phyloP scores from a whole-genome alignment of 805 yeast genomes.

The Ogataea polymorpha region DNA sequence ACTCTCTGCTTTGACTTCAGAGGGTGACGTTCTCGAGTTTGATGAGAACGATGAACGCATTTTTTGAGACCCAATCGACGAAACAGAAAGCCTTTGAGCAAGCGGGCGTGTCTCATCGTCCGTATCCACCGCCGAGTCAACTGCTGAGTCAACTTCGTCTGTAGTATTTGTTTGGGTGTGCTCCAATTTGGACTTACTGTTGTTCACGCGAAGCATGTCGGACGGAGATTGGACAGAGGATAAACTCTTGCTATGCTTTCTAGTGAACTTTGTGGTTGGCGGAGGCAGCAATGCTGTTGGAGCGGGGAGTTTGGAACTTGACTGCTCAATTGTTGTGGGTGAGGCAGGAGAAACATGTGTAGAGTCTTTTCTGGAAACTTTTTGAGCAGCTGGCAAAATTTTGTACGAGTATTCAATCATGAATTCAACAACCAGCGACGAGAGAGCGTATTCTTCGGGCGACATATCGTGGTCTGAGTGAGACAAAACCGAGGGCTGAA shows the following conservation, averaged over 20 bases:
- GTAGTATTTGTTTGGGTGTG: constrained; percentile 12
- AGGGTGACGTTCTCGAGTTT: constrained; percentile 9
- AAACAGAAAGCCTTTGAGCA: constrained; percentile 7
- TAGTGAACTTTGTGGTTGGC: constrained; percentile 19
- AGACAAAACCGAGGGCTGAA: constrained; percentile 93
- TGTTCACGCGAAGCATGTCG: constrained; percentile 34
- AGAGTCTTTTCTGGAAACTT: constrained; percentile 9
- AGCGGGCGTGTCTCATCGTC: constrained; percentile 19
- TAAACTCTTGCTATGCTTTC: constrained; percentile 40
- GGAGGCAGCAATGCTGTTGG: constrained; percentile 9
- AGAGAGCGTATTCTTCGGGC: constrained; percentile 86
- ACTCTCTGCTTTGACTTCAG: constrained; percentile 7
- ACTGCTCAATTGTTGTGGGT: neutral
- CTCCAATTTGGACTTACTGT: constrained; percentile 10
- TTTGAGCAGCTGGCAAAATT: constrained; percentile 54
- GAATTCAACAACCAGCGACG: constrained; percentile 84
- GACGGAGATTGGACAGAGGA: constrained; percentile 45
- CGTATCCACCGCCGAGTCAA: constrained; percentile 24
- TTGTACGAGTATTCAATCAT: constrained; percentile 82
- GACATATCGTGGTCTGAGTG: constrained; percentile 92
- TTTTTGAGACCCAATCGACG: constrained; percentile 6
- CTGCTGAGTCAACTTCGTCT: constrained; percentile 27
- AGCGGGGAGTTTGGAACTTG: constrained; percentile 4
- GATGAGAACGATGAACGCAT: constrained; percentile 5
- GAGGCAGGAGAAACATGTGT: neutral